These are phyloP conservation scores for Aspergillus campestris DNA, from an alignment of 495 filamentous ascomycete species.

Conservation along the genomic window DNA sequence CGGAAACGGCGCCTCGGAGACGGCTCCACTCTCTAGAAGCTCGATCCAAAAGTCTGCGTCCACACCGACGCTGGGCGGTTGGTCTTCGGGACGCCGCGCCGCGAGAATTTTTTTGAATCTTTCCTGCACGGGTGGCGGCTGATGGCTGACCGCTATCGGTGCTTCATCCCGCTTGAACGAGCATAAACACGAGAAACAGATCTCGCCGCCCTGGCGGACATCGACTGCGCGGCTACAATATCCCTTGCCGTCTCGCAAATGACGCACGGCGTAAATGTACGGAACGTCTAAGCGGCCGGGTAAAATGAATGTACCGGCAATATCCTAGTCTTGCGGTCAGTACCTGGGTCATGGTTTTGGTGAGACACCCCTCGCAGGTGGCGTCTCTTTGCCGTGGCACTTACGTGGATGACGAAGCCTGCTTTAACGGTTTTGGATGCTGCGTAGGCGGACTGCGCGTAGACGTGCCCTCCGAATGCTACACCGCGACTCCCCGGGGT, in stretches of 20 bases:
- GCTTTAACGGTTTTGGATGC: constrained; percentile 46
- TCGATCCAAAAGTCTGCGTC: constrained; percentile 42
- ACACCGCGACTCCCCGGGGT: constrained; percentile 21
- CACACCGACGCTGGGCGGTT: constrained; percentile 30
- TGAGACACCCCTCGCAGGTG: no score
- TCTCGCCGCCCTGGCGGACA: constrained; percentile 34
- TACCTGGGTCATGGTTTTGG: not conserved
- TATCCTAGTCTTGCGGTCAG: constrained; percentile 38
- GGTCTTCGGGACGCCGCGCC: constrained; percentile 31
- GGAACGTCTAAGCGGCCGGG: constrained; percentile 43
- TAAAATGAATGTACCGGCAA: constrained; percentile 61
- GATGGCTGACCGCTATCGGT: constrained; percentile 26
- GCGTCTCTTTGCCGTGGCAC: constrained; percentile 12
- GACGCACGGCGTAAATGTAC: constrained; percentile 50
- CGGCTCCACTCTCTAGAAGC: constrained; percentile 12
- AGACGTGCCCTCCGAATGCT: constrained; percentile 61
- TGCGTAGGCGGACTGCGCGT: constrained; percentile 55
- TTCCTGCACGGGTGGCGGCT: constrained; percentile 27
- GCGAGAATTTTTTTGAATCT: constrained; percentile 30
- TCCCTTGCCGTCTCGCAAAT: constrained; percentile 44
- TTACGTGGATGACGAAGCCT: constrained; percentile 53
- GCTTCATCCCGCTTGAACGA: constrained; percentile 52
- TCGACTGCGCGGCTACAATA: constrained; percentile 55
- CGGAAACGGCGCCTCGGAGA: constrained; percentile 44
- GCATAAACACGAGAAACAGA: constrained; percentile 52